Evolutionary conservation across 108 stramenopile genomes (phyloP), one percentile per base, ranked within the genome.

Genomic region (Seminavis robusta): DNA sequence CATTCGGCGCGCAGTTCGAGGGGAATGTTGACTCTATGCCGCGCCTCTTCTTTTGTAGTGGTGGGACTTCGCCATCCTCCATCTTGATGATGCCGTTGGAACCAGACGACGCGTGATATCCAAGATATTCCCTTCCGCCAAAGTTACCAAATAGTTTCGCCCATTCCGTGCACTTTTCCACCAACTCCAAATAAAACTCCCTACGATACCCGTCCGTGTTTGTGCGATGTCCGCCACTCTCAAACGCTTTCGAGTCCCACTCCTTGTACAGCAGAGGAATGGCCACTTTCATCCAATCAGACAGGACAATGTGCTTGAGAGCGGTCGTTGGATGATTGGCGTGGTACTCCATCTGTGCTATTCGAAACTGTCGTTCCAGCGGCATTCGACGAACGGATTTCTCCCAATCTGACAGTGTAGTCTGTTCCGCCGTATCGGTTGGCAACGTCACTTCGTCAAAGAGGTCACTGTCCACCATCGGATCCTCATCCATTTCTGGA

Each of bases 311-410:
- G 62, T 92, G 85, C 11, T 49, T 55, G 10, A 62, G 65, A 39
- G 84, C 82, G 1, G 67, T 64, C 7, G 56, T 36, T n/a, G 79
- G 54, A 63, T 92, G 53, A 11, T 41, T 43, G 7, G 71, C 59
- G 43, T 92, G 79, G 73, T 92, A 86, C 28, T 86, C 84, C 52
- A 80, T 81, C 62, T 92, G 90, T 27, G 77, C 75, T 2, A 86
- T 55, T 19, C 71, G 59, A 43, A 88, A 88, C 56, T 79, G 90
- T 25, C 86, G 23, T 38, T 84, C 77, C 26, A 92, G 17, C 0
- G 90, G 90, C 5, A 92, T 45, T 9, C 83, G 75, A 5, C 71
- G 62, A 33, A 89, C 16, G 9, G 39, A 21, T 32, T 27, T 48
- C 45, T 45, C 42, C 6, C 23, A 6, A n/a, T 48, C 28, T 16